Base-by-base conservation (phyloP, 2,329 filamentous ascomycete genomes). In the Cercospora zeina region DNA sequence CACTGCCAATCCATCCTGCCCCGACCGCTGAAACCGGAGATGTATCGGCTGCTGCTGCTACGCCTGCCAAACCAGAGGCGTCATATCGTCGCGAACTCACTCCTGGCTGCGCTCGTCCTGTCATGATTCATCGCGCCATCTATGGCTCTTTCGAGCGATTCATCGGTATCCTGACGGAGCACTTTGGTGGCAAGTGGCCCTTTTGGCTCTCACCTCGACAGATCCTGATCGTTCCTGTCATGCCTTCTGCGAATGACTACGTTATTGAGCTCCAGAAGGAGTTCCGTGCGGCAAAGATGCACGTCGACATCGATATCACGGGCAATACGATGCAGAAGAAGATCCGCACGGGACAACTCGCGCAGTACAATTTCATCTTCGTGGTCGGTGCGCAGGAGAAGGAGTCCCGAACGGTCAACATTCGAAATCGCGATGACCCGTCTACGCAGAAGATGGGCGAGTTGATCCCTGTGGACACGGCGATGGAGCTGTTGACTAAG, bases 321-420 rank as follows among this genome's bases (percentile, higher is more conserved):
- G 86, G 89, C 71, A 91, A 93, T 78, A 95, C 90, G 6, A 86
- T 95, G 78, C 88, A 91, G 76, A 93, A 95, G 85, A 95, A 95
- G 85, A 91, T 95, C 69, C 87, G 90, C 69, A 92, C 85, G 60
- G 90, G 87, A 13, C 90, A 95, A 77, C 77, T 93, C 70, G 82
- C 87, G 57, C 88, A 92, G 77, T 93, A 93, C 80, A 93, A 93
- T 80, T 92, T 89, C 77, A 89, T 92, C 70, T 89, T 93, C 71
- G 85, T 88, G 36, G 84, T 88, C 16, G 86, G 86, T 61, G 85
- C 84, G 3, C 78, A 85, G 70, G 86, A 88, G 76, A 82, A 81
- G 74, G 81, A 86, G 66, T 77, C 77, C 19, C 78, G 83, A 62
- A 80, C 82, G 3, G 84, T 87, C 65, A 88, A 88, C 72, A 85